A percentile compares a stretch with the other conserved stretches of the same genome.
Evolutionary conservation across 768 basidiomycete genomes (phyloP).

Genomic region (Hericium alpestre): DNA sequence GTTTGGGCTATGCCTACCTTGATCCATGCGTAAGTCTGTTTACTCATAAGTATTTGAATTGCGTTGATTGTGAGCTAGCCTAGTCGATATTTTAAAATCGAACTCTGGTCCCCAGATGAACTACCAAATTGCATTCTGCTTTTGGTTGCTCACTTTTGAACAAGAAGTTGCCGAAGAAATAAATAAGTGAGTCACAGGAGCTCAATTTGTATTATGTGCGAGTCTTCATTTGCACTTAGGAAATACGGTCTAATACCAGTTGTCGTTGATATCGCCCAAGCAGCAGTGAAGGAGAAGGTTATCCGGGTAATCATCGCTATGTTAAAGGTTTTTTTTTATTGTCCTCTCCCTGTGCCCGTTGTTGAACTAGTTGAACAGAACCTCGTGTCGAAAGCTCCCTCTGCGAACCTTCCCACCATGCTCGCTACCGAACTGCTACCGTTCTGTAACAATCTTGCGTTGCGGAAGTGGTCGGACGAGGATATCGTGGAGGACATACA

Average conservation of each 20-base stretch:
- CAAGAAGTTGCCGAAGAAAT: conserved; percentile 73
- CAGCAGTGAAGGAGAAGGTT: conserved; percentile 93
- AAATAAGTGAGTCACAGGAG: conserved; percentile 53
- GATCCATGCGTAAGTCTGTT: conserved; percentile 45
- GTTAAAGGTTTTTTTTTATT: conserved; percentile 53
- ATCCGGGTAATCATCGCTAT: conserved; percentile 88
- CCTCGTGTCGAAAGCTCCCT: conserved; percentile 78
- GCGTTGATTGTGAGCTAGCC: conserved; percentile 28
- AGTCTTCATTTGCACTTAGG: conserved; percentile 29
- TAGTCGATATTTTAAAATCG: conserved; percentile 73
- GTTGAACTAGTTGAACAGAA: conserved; percentile 40
- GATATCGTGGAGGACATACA: conserved; percentile 88
- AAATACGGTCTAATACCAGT: conserved; percentile 84
- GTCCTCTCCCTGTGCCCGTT: not conserved
- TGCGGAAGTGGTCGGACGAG: conserved; percentile 89
- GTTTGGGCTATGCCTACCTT: conserved; percentile 71
- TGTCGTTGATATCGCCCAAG: conserved; percentile 74
- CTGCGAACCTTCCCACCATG: conserved; percentile 87
- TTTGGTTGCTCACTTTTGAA: conserved; percentile 94
- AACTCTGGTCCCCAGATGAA: conserved; percentile 87
- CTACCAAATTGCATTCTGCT: conserved; percentile 86
- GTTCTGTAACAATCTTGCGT: conserved; percentile 73
- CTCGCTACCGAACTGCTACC: conserved; percentile 79
- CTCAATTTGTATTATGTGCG: not conserved
- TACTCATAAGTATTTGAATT: not conserved